Base-by-base conservation (phyloP, 1,284 basidiomycete genomes). In the Hypsizygus ulmarius region DNA sequence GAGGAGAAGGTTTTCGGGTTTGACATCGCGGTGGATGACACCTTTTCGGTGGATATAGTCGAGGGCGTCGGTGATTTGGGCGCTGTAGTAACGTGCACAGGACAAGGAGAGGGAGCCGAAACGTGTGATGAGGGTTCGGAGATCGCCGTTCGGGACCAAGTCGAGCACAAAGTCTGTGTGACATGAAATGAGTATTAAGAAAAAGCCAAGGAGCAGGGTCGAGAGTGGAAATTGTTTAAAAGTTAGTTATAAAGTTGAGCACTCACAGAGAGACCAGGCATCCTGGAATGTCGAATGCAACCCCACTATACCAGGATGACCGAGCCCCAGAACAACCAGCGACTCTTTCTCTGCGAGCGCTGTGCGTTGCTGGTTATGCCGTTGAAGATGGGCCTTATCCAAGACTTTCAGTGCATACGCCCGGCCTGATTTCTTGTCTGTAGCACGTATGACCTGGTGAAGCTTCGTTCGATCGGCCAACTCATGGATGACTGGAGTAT, bases 1-100 rank as follows among this genome's bases (percentile, higher is more conserved):
- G 34, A 98, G 76, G 11, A 99, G 74, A 35, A 98, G 79, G 66
- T 97, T 97, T 67, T 97, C 93, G 1, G 93, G 93, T 68, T 96
- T 97, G 34, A 96, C 75, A 67, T 95, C 92, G 30, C 94, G 85
- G 62, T 97, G 94, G 36, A 95, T 86, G 44, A 97, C 84, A 3
- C 88, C 90, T 58, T 86, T 87, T 41, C 77, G 75, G 63, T 97
- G 94, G 78, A 97, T 95, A 67, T 87, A 95, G 41, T 84, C 84
- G 50, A 97, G 72, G 0, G 93, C 89, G 59, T 94, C 91, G 36
- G 94, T 77, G 33, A 97, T 76, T 61, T 96, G 92, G 0, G 94
- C 93, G 2, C 87, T 75, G 64, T 96, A 97, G 65, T 90, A 90
- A 29, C 84, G 77, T 0, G 89, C 76, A 49, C 88, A 93, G 3